Evolutionary conservation across 2,329 filamentous ascomycete species (phyloP).

Genomic region (Ophiostoma australiae): DNA sequence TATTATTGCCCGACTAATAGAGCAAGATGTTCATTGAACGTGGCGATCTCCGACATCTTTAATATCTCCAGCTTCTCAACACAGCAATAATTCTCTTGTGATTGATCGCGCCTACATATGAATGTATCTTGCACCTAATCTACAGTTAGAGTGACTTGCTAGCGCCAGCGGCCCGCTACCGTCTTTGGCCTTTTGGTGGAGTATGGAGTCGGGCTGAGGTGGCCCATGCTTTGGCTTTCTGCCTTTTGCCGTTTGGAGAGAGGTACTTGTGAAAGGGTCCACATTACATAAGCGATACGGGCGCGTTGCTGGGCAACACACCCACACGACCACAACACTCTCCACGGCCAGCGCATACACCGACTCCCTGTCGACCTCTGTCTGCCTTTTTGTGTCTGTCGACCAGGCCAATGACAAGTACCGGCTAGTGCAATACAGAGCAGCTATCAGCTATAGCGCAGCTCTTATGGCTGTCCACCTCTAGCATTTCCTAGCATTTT

Average conservation of each 20-base stretch:
- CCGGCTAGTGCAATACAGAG: not conserved
- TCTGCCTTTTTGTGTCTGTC: not conserved
- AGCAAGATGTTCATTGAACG: not conserved
- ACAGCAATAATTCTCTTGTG: not conserved
- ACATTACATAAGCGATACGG: not conserved
- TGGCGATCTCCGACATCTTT: not conserved
- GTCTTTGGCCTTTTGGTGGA: not conserved
- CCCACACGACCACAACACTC: not conserved
- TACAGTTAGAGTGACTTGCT: constrained; percentile 2
- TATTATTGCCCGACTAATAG: not conserved
- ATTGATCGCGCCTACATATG: not conserved
- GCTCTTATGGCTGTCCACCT: not conserved
- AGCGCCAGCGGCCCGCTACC: not conserved
- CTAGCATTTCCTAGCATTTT: not conserved
- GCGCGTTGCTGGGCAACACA: constrained; percentile 3
- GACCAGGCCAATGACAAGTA: not conserved
- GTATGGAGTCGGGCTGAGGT: not conserved
- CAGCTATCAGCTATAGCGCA: not conserved
- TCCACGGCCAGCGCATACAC: not conserved
- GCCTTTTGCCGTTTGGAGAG: not conserved
- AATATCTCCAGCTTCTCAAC: not conserved
- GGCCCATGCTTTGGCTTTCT: not conserved
- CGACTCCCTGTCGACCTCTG: not conserved
- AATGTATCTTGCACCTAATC: not conserved
- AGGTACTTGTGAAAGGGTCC: not conserved